A percentile compares a stretch with the other conserved stretches of the same genome.
These are phyloP conservation scores for Asterochloris erici DNA, from an alignment of 139 green algal genomes.

Conservation along the genomic window DNA sequence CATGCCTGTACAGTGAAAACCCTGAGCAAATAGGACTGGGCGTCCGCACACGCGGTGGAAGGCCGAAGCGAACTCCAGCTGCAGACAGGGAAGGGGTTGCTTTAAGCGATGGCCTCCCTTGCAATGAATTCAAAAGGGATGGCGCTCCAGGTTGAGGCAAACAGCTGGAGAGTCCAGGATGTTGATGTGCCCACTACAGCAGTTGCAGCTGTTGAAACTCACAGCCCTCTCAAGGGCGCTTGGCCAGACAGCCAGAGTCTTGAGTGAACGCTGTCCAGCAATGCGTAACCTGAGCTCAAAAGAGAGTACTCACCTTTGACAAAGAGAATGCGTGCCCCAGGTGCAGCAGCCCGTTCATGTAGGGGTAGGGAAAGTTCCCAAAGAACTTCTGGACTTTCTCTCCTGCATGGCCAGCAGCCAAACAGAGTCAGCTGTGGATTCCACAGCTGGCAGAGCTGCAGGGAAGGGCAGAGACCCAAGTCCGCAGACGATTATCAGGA, in stretches of 20 bases:
- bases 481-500: background rate
- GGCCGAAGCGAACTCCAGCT: slow-evolving; percentile 94
- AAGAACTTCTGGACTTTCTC: slow-evolving; percentile 84
- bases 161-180: background rate
- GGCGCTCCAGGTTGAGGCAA: background rate
- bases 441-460: background rate
- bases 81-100: background rate
- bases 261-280: background rate
- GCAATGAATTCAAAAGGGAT: background rate
- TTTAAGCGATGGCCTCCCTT: background rate
- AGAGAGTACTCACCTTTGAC: slow-evolving; percentile 73
- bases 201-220: background rate
- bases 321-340: slow-evolving; percentile 97
- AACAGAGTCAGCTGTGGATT: background rate
- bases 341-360: slow-evolving; percentile 99
- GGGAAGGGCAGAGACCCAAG: background rate
- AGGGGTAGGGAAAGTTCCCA: slow-evolving; percentile 98
- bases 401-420: background rate
- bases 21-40: slow-evolving; percentile 93
- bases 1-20: slow-evolving; percentile 99
- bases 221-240: background rate
- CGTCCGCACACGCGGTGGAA: slow-evolving; percentile 91
- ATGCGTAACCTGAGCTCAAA: background rate
- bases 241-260: background rate
- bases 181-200: too few relatives aligned